Evolutionary conservation across 352 stramenopile species (phyloP), one percentile per base, ranked within the genome.

Genomic region (Phytopythium aichiense): DNA sequence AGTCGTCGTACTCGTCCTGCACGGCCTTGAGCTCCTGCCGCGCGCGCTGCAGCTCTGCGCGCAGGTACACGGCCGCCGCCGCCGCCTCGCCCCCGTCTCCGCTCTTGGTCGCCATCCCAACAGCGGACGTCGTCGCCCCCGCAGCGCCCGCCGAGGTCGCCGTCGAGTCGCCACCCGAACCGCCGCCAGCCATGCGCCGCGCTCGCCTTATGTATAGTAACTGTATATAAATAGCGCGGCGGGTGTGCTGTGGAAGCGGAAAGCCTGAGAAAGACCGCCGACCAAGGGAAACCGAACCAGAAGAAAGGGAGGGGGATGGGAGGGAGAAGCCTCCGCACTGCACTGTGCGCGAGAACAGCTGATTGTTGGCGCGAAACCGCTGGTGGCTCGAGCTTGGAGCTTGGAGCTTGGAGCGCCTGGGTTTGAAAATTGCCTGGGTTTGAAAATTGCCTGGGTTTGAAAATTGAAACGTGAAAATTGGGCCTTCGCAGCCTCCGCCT

Each of bases 1-100:
- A 92, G 69, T 92, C 81, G 66, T 92, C 84, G 61, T 90, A 92
- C 60, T 84, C 76, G 52, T 88, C 71, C 61, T 92, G 84, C 58
- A 89, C 76, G 54, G 74, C 65, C 69, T 83, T 77, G 45, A 90
- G 72, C 67, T 91, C 81, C 56, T 77, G 74, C 64, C 74, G 61
- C 67, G 86, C 88, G 18, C 67, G 75, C 45, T 70, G 57, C 57
- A 92, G 66, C 66, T 83, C 76, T 3, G 66, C 64, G 48, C 74
- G 81, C 57, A 92, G 63, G 31, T 62, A 63, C 56, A 68, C 59
- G 33, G 67, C 67, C 52, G 38, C 65, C 22, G 74, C 69, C 52
- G 74, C 67, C 52, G 38, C 66, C 22, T 40, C 35, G 9, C 74
- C 69, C 52, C 73, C 72, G 22, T 76, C 69, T 30, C 12, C 48